These are phyloP conservation scores for Trametes maxima DNA, from an alignment of 768 basidiomycete species.

Conservation along the genomic window DNA sequence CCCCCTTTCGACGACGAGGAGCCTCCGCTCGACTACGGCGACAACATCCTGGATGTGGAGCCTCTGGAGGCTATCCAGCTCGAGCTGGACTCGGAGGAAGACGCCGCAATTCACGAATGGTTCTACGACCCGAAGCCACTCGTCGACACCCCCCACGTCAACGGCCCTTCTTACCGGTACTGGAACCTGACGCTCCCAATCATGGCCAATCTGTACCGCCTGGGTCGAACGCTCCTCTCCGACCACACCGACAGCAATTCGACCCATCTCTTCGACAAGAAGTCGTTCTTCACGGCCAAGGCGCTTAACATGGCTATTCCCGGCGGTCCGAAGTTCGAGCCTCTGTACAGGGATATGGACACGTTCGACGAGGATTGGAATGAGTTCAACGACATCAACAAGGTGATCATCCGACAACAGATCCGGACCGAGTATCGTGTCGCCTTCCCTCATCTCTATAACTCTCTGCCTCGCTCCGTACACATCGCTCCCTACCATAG, in stretches of 20 bases:
- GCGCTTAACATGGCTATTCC: conserved; percentile 97
- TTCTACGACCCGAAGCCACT: conserved; percentile 98
- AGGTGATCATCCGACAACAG: conserved; percentile 98
- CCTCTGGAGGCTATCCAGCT: conserved; percentile 97
- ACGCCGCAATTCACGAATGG: conserved; percentile 91
- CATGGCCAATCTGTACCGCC: conserved; percentile 95
- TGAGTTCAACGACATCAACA: conserved; percentile 99
- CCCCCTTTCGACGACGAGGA: conserved; percentile 99
- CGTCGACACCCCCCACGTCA: conserved; percentile 85
- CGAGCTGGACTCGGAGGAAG: conserved; percentile 92
- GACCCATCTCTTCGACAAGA: conserved; percentile 95
- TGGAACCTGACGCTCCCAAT: conserved; percentile 93
- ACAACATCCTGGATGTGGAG: conserved; percentile 97
- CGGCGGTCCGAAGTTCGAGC: conserved; percentile 98
- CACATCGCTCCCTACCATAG: conserved; percentile 89
- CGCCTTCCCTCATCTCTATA: conserved; percentile 98
- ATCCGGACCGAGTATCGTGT: conserved; percentile 99
- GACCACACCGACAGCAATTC: conserved; percentile 92
- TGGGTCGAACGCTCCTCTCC: conserved; percentile 90
- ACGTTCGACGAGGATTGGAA: conserved; percentile 99
- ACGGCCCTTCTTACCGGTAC: conserved; percentile 90
- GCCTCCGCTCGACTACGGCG: conserved; percentile 97
- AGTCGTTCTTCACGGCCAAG: conserved; percentile 97
- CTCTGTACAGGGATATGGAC: conserved; percentile 95
- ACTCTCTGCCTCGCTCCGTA: conserved; percentile 94